Base-by-base conservation (phyloP, 495 filamentous ascomycete genomes). In the Mycothermus thermophilus region DNA sequence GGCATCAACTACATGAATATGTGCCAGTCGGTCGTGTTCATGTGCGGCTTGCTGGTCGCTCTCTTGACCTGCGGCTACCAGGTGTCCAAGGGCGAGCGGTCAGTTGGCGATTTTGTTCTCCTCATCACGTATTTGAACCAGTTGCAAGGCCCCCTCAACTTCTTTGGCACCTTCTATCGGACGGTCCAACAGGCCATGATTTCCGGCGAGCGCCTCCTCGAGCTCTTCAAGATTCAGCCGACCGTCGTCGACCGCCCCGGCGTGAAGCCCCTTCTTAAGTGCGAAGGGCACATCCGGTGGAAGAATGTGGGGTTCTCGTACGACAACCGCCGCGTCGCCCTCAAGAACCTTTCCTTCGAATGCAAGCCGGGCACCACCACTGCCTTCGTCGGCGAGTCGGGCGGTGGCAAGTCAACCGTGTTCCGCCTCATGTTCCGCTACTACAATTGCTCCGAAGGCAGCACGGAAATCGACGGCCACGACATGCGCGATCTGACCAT, bases 161-260 rank as follows among this genome's bases (percentile, higher is more conserved):
- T 92, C 68, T 95, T 97, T 58, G 90, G 92, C 32, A 90, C 90
- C 0, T 96, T 97, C 58, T 97, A 96, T 54, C 74, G 90, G 24
- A 88, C 84, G 38, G 90, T 95, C 14, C 90, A 96, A 58, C 85
- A 83, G 23, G 83, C 86, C 33, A 79, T 97, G 80, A 95, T 97
- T 50, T 95, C 93, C 42, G 84, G 85, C 6, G 90, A 97, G 63
- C 75, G 90, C 3, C 75, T 96, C 60, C 64, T 97, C 32, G 92
- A 97, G 53, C 62, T 96, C 23, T 97, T 97, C 68, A 90, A 92
- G 41, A 57, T 57, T 19, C 75, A 83, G 43, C 90, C 90, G 5
- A 93, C 86, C 0, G 90, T 97, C 28, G 67, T 83, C 3, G 86
- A 94, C 52, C 63, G 61, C 8, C 61, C 60, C 2, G 51, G 47